Base-by-base conservation (phyloP, 768 basidiomycete species). In the Cystofilobasidium macerans region DNA sequence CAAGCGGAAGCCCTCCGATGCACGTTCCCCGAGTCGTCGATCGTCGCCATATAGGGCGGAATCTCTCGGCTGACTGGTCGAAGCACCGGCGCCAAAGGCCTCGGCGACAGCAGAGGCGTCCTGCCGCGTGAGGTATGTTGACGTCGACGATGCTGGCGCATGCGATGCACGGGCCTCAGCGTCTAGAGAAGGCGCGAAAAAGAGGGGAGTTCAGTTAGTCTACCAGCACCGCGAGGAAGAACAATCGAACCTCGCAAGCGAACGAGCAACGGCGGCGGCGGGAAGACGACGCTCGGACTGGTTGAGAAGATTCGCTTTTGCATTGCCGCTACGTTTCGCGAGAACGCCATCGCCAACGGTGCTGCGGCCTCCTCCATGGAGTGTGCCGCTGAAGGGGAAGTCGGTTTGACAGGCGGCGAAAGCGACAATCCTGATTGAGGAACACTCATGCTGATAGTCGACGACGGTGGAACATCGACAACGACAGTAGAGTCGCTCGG, bases 221-320 rank as follows among this genome's bases (percentile, higher is more conserved):
- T 8, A 33, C 16, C 5, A 57, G 20, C n/a, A 26, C 0, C 3
- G 8, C n/a, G 22, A 28, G 2, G 1, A 33, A 38, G 33, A 12
- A 28, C 8, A 33, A 26, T 42, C 64, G 18, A 3, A 64, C 64
- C 65, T 53, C 59, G 18, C 0, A 66, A 45, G 14, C 59, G 58
- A 3, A 66, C 58, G 48, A 66, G 54, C 38, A 66, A n/a, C 12
- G 65, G 58, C 14, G 67, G 67, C 2, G 54, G 61, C 18, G 67
- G 67, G 38, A 68, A 62, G n/a, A 35, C 24, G 14, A 68, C 61
- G 38, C 36, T 30, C 5, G 67, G 67, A 0, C 2, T n/a, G 6
- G 67, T 68, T 32, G 67, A 68, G 20, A 68, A 61, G 24, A 61
- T 61, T 11, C 33, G 36, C 18, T 57, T 38, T 32, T 60, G 47